Evolutionary conservation across 768 basidiomycete genomes (phyloP), one percentile per base, ranked within the genome.

Genomic region (Tulasnella sp.): DNA sequence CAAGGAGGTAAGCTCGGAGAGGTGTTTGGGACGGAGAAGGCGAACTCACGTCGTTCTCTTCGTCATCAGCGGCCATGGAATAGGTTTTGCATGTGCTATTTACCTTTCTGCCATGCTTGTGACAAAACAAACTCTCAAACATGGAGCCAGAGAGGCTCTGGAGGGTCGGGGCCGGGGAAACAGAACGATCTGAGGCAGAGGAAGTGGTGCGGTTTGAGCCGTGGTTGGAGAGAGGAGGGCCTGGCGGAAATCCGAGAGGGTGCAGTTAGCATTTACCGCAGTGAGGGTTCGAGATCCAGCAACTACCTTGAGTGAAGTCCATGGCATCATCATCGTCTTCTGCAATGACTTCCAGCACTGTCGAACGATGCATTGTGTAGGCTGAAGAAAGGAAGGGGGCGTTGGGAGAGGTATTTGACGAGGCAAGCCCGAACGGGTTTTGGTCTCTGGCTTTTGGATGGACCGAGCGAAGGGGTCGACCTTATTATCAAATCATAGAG

Each of bases 91-190:
- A 23, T 14, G 45, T 57, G 21, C 27, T 43, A 45, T 57, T 57
- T 27, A 57, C 54, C 41, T 27, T 43, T 19, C 54, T 27, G 9
- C 54, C 54, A 42, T 57, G 45, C 17, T 57, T 57, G n/a, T 32
- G 21, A 21, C 29, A n/a, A 6, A 45, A 45, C 12, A 57, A 21
- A 2, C 31, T 27, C 8, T 43, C 42, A 31, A 19, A 32, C 29
- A 57, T 41, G 29, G 32, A 35, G 15, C 32, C 42, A 29, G 54
- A 45, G 23, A 57, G 17, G 40, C 54, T 48, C 14, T 57, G 45
- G 4, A 57, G 8, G 8, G 54, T 45, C 14, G 54, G 54, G 15
- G 54, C 29, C n/a, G 45, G 40, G 17, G 54, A 57, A 2, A 36
- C 32, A 25, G 36, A 39, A 9, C 51, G 51, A 8, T 35, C 34